Percentiles rank a stretch among this genome's conserved stretches.
Conservation (phyloP, 108 stramenopile genomes). For the Bacterosira constricta region DNA sequence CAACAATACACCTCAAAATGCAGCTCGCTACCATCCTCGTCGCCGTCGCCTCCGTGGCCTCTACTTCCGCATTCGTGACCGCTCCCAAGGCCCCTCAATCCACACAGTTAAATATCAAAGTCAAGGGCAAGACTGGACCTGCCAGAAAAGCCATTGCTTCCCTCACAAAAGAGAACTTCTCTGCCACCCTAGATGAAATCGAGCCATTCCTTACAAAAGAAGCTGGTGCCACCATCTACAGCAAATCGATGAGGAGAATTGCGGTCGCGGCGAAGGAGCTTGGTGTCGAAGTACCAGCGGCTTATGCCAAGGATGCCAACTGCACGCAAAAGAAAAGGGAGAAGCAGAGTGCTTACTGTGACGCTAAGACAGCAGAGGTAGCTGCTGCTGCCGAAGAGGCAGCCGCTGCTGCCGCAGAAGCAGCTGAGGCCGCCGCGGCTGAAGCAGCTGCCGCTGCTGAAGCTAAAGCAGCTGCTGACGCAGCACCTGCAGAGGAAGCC, state of each 20-base stretch:
- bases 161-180: slow-evolving; percentile 59
- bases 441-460: slow-evolving; percentile 10
- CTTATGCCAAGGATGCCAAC: slow-evolving; percentile 67
- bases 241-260: slow-evolving; percentile 62
- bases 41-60: neutral
- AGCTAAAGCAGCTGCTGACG: neutral
- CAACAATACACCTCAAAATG: too few species aligned
- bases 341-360: slow-evolving; percentile 62
- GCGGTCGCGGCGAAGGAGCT: slow-evolving; percentile 39
- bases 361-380: slow-evolving; percentile 50
- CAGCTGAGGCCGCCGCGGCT: neutral
- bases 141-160: slow-evolving; percentile 47
- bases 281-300: slow-evolving; percentile 51
- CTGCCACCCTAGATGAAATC: slow-evolving; percentile 43
- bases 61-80: slow-evolving; percentile 6
- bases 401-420: slow-evolving; percentile 35
- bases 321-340: slow-evolving; percentile 56
- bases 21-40: neutral
- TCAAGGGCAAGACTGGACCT: neutral
- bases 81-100: neutral
- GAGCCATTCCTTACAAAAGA: slow-evolving; percentile 64
- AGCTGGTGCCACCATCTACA: slow-evolving; percentile 59
- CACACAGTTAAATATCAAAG: neutral
- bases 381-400: slow-evolving; percentile 47
- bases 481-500: neutral